Evolutionary conservation across 345 rosid species (phyloP).

Genomic region (Garcia nutans): DNA sequence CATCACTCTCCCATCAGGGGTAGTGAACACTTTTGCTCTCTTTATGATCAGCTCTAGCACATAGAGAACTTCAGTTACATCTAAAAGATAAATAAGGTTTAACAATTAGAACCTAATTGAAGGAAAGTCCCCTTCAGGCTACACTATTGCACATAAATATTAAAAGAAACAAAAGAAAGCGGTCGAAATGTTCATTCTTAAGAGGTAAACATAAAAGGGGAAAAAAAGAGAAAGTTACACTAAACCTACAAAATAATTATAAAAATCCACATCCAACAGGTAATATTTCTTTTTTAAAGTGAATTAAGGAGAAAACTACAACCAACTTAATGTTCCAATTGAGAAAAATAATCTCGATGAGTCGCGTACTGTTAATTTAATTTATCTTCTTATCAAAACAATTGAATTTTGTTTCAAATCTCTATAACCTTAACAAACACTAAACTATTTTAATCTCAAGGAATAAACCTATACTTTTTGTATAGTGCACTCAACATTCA

Average conservation of each 20-base stretch:
- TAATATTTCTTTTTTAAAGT: not conserved
- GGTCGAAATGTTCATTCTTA: not conserved
- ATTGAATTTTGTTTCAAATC: not conserved
- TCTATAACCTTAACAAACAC: not conserved
- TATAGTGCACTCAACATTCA: not conserved
- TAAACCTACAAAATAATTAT: not conserved
- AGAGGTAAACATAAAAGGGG: not conserved
- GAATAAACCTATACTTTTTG: not conserved
- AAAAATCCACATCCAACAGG: too few relatives aligned
- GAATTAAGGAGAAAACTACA: not conserved
- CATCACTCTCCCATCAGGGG: slow-evolving; percentile 72
- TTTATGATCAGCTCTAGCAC: slow-evolving; percentile 63
- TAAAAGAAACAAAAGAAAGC: not conserved
- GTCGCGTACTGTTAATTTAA: not conserved
- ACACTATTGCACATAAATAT: not conserved
- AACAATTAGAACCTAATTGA: slow-evolving; percentile 3
- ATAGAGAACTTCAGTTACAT: slow-evolving; percentile 62
- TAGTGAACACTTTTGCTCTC: slow-evolving; percentile 63
- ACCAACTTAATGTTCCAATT: not conserved
- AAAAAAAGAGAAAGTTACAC: not conserved
- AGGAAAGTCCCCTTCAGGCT: not conserved
- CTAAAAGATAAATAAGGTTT: slow-evolving; percentile 23
- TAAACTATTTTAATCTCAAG: not conserved
- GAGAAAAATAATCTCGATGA: not conserved
- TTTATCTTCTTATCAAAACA: not conserved